Evolutionary conservation across 768 basidiomycete genomes (phyloP), one percentile per base, ranked within the genome.

Genomic region (Xerocomellus amylosporus): DNA sequence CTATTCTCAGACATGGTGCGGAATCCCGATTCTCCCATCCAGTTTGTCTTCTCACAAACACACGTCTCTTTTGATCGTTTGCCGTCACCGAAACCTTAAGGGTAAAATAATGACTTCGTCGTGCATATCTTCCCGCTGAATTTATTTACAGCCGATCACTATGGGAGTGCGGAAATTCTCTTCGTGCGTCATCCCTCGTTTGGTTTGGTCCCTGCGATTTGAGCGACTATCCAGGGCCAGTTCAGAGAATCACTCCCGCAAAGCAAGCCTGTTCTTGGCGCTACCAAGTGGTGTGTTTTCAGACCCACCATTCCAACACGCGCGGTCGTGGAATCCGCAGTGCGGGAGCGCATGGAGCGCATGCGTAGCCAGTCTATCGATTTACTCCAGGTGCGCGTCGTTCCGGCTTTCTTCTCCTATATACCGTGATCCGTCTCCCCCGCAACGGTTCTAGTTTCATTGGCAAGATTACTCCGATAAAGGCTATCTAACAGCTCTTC

Each of bases 251-350:
- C 77, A 13, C 68, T 82, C 17, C 67, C 74, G 28, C 58, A 71
- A 30, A 64, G 76, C 28, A 64, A 73, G 36, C 61, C 70, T 4
- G 77, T 88, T 10, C 57, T 92, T 24, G 87, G 88, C 40, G 88
- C 86, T 2, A 93, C 92, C 3, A 93, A 93, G 66, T 93, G 88
- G 89, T 92, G 90, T 67, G 81, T 90, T 14, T 92, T 92, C 74
- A 76, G 79, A 53, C 71, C 73, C 28, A 73, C 75, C 15, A 70
- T 70, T 14, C 74, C 81, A 2, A 78, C 86, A 4, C 81, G 80
- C 8, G 68, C 75, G 30, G 69, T 78, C 49, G 87, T 90, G 46
- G 76, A 84, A 60, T 78, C 77, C 9, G 86, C 81, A 10, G 77
- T 92, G 14, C 76, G 78, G 55, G 88, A 92, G 61, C 83, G 90